phyloP scores from a whole-genome alignment of 1,284 basidiomycete genomes.

The Tetrapyrgos nigripes region DNA sequence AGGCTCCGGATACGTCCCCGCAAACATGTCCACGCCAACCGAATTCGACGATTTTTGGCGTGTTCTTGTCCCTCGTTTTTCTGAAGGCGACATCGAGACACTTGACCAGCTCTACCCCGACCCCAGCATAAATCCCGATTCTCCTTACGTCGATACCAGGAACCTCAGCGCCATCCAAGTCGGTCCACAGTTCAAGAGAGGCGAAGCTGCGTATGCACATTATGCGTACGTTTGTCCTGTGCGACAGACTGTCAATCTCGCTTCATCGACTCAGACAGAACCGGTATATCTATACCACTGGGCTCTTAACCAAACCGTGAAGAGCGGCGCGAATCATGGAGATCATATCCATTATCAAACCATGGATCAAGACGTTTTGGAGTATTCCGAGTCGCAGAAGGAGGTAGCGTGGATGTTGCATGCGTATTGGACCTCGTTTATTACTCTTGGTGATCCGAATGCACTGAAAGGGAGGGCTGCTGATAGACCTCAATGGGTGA shows the following conservation, averaged over 20 bases:
- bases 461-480: neutral
- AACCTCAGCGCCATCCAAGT: neutral
- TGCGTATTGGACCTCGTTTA: slow-evolving; percentile 6
- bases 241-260: neutral
- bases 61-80: neutral
- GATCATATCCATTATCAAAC: slow-evolving; percentile 5
- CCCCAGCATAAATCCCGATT: neutral
- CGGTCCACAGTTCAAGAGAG: slow-evolving; percentile 1
- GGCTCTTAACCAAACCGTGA: slow-evolving; percentile 2
- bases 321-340: slow-evolving; percentile 1
- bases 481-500: neutral
- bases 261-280: neutral
- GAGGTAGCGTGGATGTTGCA: neutral
- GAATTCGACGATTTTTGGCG: neutral
- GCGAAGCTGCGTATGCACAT: neutral
- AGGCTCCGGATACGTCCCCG: slow-evolving; percentile 1
- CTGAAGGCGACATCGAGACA: neutral
- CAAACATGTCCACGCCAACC: neutral
- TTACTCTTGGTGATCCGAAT: slow-evolving; percentile 1
- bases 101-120: neutral
- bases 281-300: slow-evolving; percentile 1
- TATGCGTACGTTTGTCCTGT: slow-evolving; percentile 4
- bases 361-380: neutral
- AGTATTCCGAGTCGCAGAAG: neutral
- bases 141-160: neutral